phyloP scores from a whole-genome alignment of 441 rosid genomes.

The Erodium moschatum region DNA sequence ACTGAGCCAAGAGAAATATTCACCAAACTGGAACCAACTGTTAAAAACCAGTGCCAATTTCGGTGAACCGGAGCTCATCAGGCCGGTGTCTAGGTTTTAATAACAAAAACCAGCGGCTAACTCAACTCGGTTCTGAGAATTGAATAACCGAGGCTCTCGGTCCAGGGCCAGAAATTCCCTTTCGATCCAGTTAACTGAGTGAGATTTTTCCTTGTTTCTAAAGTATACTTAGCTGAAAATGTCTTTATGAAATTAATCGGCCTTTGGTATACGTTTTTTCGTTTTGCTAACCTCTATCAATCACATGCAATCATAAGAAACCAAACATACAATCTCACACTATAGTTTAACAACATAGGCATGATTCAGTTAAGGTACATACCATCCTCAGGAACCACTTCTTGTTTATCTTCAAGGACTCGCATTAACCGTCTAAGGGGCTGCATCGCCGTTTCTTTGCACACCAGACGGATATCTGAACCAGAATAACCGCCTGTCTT shows the following conservation, averaged over 20 bases:
- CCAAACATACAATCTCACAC: neutral
- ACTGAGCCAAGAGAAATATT: too few species aligned
- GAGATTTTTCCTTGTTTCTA: neutral
- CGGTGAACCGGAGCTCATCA: too few species aligned
- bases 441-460: conserved; percentile 95
- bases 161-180: too few species aligned
- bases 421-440: conserved; percentile 73
- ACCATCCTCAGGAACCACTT: conserved; percentile 67
- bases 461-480: conserved; percentile 75
- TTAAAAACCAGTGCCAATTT: too few species aligned
- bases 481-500: conserved; percentile 76
- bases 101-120: too few species aligned
- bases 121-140: too few species aligned
- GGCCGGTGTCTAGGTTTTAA: too few species aligned
- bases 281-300: neutral
- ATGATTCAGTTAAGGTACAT: conserved; percentile 17
- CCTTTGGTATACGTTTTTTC: neutral
- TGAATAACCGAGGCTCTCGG: too few species aligned
- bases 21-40: too few species aligned
- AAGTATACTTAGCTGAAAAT: neutral
- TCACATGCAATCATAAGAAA: neutral
- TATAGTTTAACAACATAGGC: neutral
- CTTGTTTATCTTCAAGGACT: conserved; percentile 49
- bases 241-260: neutral
- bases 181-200: too few species aligned